phyloP scores from a whole-genome alignment of 768 basidiomycete genomes.

The Tulasnella sp. region DNA sequence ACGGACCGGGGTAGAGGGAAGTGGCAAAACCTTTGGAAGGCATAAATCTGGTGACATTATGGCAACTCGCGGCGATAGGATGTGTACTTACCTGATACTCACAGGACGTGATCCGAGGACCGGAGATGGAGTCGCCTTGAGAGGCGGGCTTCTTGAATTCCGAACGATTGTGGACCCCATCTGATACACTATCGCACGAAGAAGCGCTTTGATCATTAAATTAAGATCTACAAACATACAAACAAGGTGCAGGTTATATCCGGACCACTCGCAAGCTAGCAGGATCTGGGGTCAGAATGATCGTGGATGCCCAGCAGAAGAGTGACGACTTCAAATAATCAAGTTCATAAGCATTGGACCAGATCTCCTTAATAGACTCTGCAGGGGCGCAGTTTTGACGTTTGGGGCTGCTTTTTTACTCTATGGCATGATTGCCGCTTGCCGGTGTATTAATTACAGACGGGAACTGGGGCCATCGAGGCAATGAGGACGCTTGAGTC shows the following conservation, averaged over 20 bases:
- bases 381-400: too few species aligned
- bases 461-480: too few species aligned
- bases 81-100: background rate
- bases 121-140: background rate
- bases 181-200: background rate
- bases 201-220: background rate
- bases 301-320: too few species aligned
- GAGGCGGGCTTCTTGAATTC: background rate
- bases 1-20: background rate
- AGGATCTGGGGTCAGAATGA: too few species aligned
- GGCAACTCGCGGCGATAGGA: background rate
- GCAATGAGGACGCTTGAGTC: too few species aligned
- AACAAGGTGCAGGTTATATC: background rate
- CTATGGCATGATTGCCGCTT: too few species aligned
- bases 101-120: background rate
- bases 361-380: too few species aligned
- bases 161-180: background rate
- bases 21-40: background rate
- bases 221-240: background rate
- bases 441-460: too few species aligned
- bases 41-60: background rate
- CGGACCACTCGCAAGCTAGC: too few species aligned
- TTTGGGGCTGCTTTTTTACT: too few species aligned
- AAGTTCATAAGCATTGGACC: too few species aligned
- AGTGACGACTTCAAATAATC: too few species aligned